phyloP scores from a whole-genome alignment of 208 protist genomes.

The Balamuthia mandrillaris region DNA sequence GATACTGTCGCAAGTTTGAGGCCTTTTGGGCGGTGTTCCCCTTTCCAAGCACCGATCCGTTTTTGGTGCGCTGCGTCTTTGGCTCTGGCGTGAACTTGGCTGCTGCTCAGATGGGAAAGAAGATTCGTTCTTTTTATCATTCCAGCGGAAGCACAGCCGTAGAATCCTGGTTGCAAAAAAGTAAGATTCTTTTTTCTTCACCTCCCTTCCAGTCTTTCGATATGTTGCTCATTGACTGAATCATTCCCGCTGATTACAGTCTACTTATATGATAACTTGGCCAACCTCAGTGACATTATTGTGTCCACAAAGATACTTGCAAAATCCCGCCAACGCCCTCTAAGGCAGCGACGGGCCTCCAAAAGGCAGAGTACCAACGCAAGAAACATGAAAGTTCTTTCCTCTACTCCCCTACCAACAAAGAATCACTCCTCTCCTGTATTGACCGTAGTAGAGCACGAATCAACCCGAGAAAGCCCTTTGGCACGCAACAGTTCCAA shows the following conservation, averaged over 20 bases:
- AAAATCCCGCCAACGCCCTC: background rate
- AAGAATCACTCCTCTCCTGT: too few species aligned
- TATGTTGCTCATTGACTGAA: background rate
- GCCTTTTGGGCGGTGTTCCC: constrained; percentile 31
- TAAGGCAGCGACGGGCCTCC: too few species aligned
- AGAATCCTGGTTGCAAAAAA: background rate
- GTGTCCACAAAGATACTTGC: background rate
- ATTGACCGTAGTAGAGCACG: background rate
- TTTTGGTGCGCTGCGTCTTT: background rate
- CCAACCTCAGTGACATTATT: background rate
- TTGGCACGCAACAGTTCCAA: too few species aligned
- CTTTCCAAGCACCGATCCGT: background rate
- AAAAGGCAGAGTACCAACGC: too few species aligned
- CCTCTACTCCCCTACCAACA: background rate
- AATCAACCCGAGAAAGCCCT: background rate
- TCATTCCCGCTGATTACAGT: background rate
- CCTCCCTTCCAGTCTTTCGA: background rate
- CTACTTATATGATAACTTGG: background rate
- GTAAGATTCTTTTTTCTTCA: background rate
- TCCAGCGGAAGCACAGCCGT: background rate
- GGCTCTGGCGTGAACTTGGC: background rate
- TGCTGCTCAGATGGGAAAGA: too few species aligned
- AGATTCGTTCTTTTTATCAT: background rate
- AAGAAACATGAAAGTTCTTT: background rate
- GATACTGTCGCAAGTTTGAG: constrained; percentile 38